Percentiles rank a stretch among this genome's conserved stretches.
phyloP scores from a whole-genome alignment of 441 rosid genomes.

The Erodium trifolium region DNA sequence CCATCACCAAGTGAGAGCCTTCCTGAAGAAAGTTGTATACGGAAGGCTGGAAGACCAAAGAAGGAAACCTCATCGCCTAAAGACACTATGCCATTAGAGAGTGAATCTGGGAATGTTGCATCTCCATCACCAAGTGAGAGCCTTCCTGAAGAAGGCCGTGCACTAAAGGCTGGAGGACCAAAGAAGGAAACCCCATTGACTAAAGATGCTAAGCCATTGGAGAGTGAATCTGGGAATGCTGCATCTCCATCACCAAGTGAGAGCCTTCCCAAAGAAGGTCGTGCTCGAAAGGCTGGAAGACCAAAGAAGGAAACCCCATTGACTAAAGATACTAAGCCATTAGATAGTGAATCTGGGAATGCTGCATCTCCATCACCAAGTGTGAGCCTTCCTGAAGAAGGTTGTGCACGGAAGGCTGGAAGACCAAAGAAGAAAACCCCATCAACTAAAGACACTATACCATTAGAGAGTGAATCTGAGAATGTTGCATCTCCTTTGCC shows the following conservation, averaged over 20 bases:
- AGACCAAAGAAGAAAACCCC: conserved; percentile 12
- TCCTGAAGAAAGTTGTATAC: too few relatives aligned
- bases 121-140: neutral
- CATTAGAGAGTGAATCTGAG: conserved; percentile 22
- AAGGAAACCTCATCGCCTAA: too few relatives aligned
- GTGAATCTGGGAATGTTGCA: neutral
- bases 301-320: conserved; percentile 38
- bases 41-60: too few relatives aligned
- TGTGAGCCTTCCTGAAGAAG: conserved; percentile 1
- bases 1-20: too few relatives aligned
- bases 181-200: conserved; percentile 10
- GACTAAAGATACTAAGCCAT: conserved; percentile 34
- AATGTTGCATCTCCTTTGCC: conserved; percentile 10
- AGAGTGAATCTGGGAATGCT: conserved; percentile 18
- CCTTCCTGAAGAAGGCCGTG: neutral
- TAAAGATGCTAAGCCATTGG: conserved; percentile 38
- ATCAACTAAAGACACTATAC: conserved; percentile 33
- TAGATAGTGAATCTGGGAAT: conserved; percentile 16
- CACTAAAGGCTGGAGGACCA: neutral
- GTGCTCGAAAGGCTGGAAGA: conserved; percentile 13
- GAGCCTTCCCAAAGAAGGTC: neutral
- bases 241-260: conserved; percentile 8
- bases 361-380: neutral
- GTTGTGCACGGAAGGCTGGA: neutral
- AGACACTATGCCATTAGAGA: conserved; percentile 17